Base-by-base conservation (phyloP, 139 green algal species). In the Chlorella vulgaris region DNA sequence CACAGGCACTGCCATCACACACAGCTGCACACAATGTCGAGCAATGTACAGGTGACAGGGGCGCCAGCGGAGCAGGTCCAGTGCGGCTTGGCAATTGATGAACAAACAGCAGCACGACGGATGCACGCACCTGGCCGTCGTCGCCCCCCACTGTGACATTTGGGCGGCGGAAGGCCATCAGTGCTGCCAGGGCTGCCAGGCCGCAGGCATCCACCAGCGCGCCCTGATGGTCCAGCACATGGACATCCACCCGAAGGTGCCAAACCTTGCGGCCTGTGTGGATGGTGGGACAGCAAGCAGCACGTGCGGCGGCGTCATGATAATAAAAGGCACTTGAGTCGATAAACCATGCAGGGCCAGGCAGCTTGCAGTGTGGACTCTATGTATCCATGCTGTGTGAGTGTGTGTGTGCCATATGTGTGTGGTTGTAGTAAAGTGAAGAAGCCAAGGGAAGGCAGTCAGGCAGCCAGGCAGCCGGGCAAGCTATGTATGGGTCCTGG, bases 221-320 rank as follows among this genome's bases (percentile, higher is more conserved):
- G 7, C 95, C 96, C n/a, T 80, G 83, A 36, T 91, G 68, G 78
- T 96, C 93, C 70, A 98, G 80, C 29, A 98, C 89, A 6, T 91
- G 88, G 2, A 96, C 81, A 70, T 97, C 91, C 6, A 96, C 81
- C 0, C 89, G 74, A 15, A 98, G 40, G 19, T 84, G 65, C 94
- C 95, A 98, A 75, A 97, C 93, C 87, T 93, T 69, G 66, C 78
- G 79, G 24, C 66, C 69, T 78, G 71, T 31, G 31, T 15, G 71
- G 1, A 8, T 4, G 19, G 47, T 2, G 6, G 50, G 43, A 31
- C 6, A n/a, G 31, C 29, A n/a, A 61, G 29, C 31, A 28, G 36
- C 24, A 29, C 21, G 36, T 73, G 36, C 15, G 60, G 24, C 13
- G 8, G 7, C 28, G 22, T 15, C 15, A 31, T n/a, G n/a, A n/a